Percentiles rank a stretch among this genome's conserved stretches.
These are phyloP conservation scores for Zasmidium angulare DNA, from an alignment of 2,329 filamentous ascomycete genomes.

Conservation along the genomic window DNA sequence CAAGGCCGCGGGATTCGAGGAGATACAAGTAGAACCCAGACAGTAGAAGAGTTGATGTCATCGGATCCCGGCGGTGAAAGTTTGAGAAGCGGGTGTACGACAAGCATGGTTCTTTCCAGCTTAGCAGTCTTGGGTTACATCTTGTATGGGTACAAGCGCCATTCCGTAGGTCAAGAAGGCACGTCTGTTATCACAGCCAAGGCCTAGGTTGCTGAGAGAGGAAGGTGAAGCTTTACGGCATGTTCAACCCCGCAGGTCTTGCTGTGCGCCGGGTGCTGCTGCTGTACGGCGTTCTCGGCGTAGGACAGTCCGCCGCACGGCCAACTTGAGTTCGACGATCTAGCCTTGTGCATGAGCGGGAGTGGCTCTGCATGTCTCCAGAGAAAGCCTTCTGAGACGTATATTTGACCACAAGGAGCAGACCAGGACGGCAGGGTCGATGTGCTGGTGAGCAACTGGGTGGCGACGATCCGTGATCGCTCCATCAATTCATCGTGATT, in stretches of 20 bases:
- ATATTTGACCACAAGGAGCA: too few relatives aligned
- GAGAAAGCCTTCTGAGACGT: too few relatives aligned
- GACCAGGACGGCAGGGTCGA: too few relatives aligned
- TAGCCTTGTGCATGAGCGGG: too few relatives aligned
- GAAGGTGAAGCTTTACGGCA: neutral
- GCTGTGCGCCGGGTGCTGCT: neutral
- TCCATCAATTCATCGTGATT: too few relatives aligned
- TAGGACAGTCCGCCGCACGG: neutral
- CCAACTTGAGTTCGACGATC: neutral
- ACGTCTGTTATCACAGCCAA: neutral
- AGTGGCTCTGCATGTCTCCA: too few relatives aligned
- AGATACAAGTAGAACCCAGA: too few relatives aligned
- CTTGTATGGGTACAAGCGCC: neutral
- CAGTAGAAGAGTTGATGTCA: neutral
- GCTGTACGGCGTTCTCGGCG: too few relatives aligned
- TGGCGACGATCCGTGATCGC: too few relatives aligned
- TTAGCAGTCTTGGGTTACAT: neutral
- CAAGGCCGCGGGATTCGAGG: too few relatives aligned
- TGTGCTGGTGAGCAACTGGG: too few relatives aligned
- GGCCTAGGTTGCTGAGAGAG: neutral
- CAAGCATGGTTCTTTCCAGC: neutral
- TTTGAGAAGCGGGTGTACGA: neutral
- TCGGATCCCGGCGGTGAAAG: neutral
- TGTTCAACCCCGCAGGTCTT: neutral
- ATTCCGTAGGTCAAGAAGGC: neutral